A percentile compares a stretch with the other conserved stretches of the same genome.
These are phyloP conservation scores for Saccharum spontaneum DNA, from an alignment of 176 grass and related monocot species.

Conservation along the genomic window DNA sequence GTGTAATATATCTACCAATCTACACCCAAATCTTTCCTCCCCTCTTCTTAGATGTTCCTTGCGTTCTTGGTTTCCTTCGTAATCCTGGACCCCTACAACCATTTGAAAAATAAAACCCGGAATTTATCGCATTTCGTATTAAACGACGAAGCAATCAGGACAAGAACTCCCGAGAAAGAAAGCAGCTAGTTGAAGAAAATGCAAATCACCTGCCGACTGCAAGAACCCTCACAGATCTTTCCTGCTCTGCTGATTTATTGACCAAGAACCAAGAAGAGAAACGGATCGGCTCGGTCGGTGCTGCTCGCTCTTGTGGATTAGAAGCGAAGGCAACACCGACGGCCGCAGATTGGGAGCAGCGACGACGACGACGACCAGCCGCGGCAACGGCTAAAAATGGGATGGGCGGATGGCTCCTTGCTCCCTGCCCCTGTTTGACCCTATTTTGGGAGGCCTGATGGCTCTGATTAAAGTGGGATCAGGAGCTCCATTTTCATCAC, in stretches of 20 bases:
- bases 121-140: conserved; percentile 10
- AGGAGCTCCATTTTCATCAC: conserved; percentile 2
- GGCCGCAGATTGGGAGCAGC: conserved; percentile 31
- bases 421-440: not conserved
- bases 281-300: conserved; percentile 27
- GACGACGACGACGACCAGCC: conserved; percentile 2
- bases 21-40: conserved; percentile 9
- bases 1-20: not conserved
- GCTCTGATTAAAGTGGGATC: conserved; percentile 15
- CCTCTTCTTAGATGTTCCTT: not conserved
- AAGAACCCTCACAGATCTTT: conserved; percentile 22
- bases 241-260: not conserved
- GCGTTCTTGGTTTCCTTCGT: not conserved
- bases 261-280: conserved; percentile 28
- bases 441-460: conserved; percentile 36
- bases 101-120: conserved; percentile 14
- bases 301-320: conserved; percentile 19
- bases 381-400: conserved; percentile 42
- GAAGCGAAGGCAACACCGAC: conserved; percentile 23
- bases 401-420: not conserved
- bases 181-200: not conserved
- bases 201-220: conserved; percentile 28
- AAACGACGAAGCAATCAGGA: not conserved
- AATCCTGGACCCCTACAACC: not conserved
- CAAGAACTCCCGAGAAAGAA: not conserved